phyloP scores from a whole-genome alignment of 129 eudicot genomes.

The Tagetes patula region DNA sequence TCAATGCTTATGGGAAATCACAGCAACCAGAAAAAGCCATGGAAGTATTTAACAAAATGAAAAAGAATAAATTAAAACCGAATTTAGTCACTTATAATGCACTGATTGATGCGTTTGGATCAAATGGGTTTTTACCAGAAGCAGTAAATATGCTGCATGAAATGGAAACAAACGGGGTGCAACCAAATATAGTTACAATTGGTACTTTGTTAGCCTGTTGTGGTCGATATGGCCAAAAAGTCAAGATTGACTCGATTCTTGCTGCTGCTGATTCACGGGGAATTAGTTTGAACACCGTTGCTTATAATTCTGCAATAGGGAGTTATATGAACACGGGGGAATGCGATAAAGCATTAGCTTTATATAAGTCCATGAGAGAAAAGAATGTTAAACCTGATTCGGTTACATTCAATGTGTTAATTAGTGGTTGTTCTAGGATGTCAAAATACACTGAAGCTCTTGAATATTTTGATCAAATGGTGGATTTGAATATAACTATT shows the following conservation, averaged over 20 bases:
- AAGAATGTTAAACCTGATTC: conserved; percentile 81
- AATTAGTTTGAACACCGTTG: conserved; percentile 72
- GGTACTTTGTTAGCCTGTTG: conserved; percentile 87
- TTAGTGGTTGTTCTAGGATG: conserved; percentile 88
- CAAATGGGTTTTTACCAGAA: conserved; percentile 67
- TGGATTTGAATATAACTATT: conserved; percentile 49
- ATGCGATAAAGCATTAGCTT: conserved; percentile 59
- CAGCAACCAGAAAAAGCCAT: conserved; percentile 73
- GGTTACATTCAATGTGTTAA: conserved; percentile 70
- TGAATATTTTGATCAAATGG: conserved; percentile 68
- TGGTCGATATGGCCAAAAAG: conserved; percentile 73
- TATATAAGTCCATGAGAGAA: conserved; percentile 64
- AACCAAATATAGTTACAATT: conserved; percentile 81
- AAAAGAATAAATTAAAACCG: conserved; percentile 62
- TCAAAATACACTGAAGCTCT: conserved; percentile 75
- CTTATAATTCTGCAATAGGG: conserved; percentile 86
- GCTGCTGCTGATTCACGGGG: conserved; percentile 80
- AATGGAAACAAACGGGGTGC: conserved; percentile 76
- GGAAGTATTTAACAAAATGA: conserved; percentile 70
- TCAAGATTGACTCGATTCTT: conserved; percentile 84
- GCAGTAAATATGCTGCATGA: conserved; percentile 82
- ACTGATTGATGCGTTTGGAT: conserved; percentile 93
- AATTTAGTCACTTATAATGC: conserved; percentile 83
- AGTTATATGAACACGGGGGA: conserved; percentile 95
- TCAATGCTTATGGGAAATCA: conserved; percentile 93